A percentile compares a stretch with the other conserved stretches of the same genome.
phyloP scores from a whole-genome alignment of 2,329 filamentous ascomycete species.

The Pseudocercospora fijiensis region DNA sequence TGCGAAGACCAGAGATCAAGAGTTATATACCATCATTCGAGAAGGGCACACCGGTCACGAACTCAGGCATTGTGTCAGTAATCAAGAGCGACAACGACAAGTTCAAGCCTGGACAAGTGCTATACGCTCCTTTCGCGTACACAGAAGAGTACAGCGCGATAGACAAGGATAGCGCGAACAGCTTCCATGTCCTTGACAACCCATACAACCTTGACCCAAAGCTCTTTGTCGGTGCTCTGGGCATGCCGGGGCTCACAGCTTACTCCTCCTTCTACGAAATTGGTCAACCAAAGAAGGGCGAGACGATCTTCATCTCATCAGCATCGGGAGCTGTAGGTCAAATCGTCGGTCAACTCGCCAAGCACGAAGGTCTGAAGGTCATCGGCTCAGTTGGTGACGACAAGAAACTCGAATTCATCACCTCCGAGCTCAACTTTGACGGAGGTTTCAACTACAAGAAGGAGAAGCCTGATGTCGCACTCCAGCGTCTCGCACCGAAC shows the following conservation, averaged over 20 bases:
- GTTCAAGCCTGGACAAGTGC: slow-evolving; percentile 67
- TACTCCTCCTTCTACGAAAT: slow-evolving; percentile 74
- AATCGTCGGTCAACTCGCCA: slow-evolving; percentile 78
- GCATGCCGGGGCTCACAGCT: slow-evolving; percentile 75
- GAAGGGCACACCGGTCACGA: slow-evolving; percentile 63
- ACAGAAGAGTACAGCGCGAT: slow-evolving; percentile 64
- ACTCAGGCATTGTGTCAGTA: slow-evolving; percentile 64
- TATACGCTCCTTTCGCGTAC: slow-evolving; percentile 47
- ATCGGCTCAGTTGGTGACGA: slow-evolving; percentile 78
- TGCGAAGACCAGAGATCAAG: slow-evolving; percentile 64
- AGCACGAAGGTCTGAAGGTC: slow-evolving; percentile 74
- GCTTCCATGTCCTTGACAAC: slow-evolving; percentile 61
- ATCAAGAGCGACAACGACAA: slow-evolving; percentile 65
- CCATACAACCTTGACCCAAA: slow-evolving; percentile 64
- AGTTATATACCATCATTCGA: slow-evolving; percentile 69
- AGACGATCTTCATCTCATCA: slow-evolving; percentile 79
- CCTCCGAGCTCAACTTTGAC: slow-evolving; percentile 68
- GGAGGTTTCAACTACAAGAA: slow-evolving; percentile 87
- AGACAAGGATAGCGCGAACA: slow-evolving; percentile 48
- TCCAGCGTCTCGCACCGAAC: slow-evolving; percentile 68
- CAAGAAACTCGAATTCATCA: slow-evolving; percentile 75
- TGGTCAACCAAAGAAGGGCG: slow-evolving; percentile 70
- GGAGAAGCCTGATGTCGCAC: slow-evolving; percentile 66
- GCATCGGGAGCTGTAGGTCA: slow-evolving; percentile 81
- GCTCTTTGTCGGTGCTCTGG: slow-evolving; percentile 71